phyloP scores from a whole-genome alignment of 495 filamentous ascomycete species.

The Daldinia bambusicola region DNA sequence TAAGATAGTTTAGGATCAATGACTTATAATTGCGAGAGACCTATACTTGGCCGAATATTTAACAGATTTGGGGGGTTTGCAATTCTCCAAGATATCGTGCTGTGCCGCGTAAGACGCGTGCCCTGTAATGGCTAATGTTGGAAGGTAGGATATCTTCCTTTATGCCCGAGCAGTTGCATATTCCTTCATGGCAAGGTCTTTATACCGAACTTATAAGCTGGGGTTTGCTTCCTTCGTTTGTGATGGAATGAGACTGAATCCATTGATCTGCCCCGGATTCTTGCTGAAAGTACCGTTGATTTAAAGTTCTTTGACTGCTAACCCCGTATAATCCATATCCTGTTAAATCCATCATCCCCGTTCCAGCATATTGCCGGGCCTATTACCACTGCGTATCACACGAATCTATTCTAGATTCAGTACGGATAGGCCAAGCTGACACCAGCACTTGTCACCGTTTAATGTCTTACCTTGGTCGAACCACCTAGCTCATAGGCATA shows the following conservation, averaged over 20 bases:
- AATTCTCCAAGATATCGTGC: background rate
- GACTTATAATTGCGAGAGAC: too few species aligned
- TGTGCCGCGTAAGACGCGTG: background rate
- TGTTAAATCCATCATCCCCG: background rate
- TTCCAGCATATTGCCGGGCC: background rate
- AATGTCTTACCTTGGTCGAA: background rate
- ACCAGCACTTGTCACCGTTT: background rate
- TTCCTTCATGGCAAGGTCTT: background rate
- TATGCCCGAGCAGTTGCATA: conserved; percentile 2
- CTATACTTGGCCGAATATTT: too few species aligned
- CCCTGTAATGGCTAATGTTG: background rate
- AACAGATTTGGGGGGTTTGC: background rate
- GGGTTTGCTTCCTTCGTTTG: background rate
- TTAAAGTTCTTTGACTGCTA: background rate
- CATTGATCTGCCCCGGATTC: background rate
- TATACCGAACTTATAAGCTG: background rate
- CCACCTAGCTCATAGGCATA: background rate
- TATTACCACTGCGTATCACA: background rate
- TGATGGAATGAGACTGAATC: background rate
- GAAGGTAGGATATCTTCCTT: background rate
- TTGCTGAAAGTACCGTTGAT: background rate
- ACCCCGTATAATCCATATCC: background rate
- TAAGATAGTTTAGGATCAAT: too few species aligned
- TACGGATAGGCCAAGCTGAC: background rate
- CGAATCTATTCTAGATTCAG: background rate